phyloP scores from a whole-genome alignment of 306 rosid genomes.

The Pachyrhizus erosus region DNA sequence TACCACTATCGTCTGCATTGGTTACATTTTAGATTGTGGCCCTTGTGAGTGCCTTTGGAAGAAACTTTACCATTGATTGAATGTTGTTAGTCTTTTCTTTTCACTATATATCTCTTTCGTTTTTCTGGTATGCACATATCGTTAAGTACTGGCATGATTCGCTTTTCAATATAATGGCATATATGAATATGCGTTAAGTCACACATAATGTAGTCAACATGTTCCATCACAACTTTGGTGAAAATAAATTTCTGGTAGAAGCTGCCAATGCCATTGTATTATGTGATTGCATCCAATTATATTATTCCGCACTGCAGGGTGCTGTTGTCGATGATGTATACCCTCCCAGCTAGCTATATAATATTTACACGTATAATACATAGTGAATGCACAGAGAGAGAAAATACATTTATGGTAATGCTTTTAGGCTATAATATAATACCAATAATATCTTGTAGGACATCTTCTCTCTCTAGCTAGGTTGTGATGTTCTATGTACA shows the following conservation, averaged over 20 bases:
- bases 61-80: slow-evolving; percentile 43
- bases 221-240: slow-evolving; percentile 51
- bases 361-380: slow-evolving; percentile 5
- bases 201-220: slow-evolving; percentile 46
- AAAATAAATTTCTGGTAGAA: slow-evolving; percentile 44
- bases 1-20: slow-evolving; percentile 35
- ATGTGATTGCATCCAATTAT: slow-evolving; percentile 52
- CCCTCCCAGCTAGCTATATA: slow-evolving; percentile 3
- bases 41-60: slow-evolving; percentile 44
- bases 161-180: slow-evolving; percentile 43
- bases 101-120: slow-evolving; percentile 33
- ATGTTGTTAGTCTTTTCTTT: slow-evolving; percentile 49
- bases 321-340: slow-evolving; percentile 6
- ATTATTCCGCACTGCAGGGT: slow-evolving; percentile 32
- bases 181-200: slow-evolving; percentile 39
- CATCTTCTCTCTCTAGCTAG: slow-evolving; percentile 45
- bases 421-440: slow-evolving; percentile 48
- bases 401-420: slow-evolving; percentile 28
- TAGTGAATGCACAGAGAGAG: not conserved
- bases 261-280: slow-evolving; percentile 48
- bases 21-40: slow-evolving; percentile 37
- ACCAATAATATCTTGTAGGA: slow-evolving; percentile 46
- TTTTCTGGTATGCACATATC: slow-evolving; percentile 39
- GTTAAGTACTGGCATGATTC: slow-evolving; percentile 32
- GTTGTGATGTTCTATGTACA: slow-evolving; percentile 33